These are phyloP conservation scores for Phytophthora boehmeriae DNA, from an alignment of 352 stramenopile species.

Conservation along the genomic window DNA sequence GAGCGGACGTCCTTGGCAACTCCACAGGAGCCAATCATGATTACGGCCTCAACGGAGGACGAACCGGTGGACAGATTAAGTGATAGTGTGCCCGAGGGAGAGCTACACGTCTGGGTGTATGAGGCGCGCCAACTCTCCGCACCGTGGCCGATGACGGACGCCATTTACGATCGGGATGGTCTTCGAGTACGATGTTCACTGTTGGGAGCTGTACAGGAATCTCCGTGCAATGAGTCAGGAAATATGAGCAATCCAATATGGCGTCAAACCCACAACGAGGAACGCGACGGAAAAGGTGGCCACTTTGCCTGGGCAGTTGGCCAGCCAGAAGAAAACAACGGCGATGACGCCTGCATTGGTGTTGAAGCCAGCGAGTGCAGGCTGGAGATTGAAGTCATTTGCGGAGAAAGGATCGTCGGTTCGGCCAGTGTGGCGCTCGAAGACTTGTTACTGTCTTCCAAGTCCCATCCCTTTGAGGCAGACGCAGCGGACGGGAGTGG, in stretches of 20 bases:
- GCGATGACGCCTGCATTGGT: slow-evolving; percentile 1
- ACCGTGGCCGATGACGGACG: slow-evolving; percentile 46
- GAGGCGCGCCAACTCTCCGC: slow-evolving; percentile 44
- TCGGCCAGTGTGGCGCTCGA: slow-evolving; percentile 40
- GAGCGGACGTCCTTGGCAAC: slow-evolving; percentile 27
- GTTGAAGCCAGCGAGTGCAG: slow-evolving; percentile 39
- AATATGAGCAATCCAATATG: slow-evolving; percentile 52
- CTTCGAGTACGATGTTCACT: slow-evolving; percentile 50
- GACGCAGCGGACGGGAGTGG: slow-evolving; percentile 15
- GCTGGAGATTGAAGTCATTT: slow-evolving; percentile 62
- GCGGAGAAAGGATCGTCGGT: slow-evolving; percentile 51
- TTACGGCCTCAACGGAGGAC: slow-evolving; percentile 13
- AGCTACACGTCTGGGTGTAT: slow-evolving; percentile 61
- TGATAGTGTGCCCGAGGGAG: slow-evolving; percentile 32
- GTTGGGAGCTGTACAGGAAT: slow-evolving; percentile 50
- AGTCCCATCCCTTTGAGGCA: slow-evolving; percentile 20
- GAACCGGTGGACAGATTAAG: slow-evolving; percentile 27
- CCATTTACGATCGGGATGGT: slow-evolving; percentile 54
- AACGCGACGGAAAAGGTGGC: slow-evolving; percentile 39
- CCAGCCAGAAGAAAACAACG: slow-evolving; percentile 27
- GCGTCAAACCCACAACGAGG: slow-evolving; percentile 21
- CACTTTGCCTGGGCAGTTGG: slow-evolving; percentile 47
- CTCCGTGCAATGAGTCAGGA: slow-evolving; percentile 43
- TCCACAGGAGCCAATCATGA: slow-evolving; percentile 9
- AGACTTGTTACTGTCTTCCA: slow-evolving; percentile 37